Evolutionary conservation across 169 alveolate species (phyloP).

Genomic region (Plasmodium reichenowi): DNA sequence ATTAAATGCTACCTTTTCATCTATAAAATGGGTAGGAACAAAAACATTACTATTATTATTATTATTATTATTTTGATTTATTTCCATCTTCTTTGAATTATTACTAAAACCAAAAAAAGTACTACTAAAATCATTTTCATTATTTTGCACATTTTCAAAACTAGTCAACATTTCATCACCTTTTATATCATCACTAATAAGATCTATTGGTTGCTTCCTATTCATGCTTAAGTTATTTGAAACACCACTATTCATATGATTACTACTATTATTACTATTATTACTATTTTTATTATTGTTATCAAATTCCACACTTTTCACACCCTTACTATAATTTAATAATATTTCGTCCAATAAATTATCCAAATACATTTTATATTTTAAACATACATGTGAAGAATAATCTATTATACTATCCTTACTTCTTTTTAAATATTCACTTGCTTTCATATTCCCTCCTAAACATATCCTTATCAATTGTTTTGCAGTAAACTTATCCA

Average conservation of each 20-base stretch:
- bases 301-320: background rate
- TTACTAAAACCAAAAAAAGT: constrained; percentile 1
- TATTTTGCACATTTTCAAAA: background rate
- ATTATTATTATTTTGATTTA: background rate
- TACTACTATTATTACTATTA: constrained; percentile 9
- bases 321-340: constrained; percentile 26
- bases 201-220: constrained; percentile 27
- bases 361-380: constrained; percentile 74
- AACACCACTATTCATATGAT: background rate
- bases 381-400: constrained; percentile 43
- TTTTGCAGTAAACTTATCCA: constrained; percentile 92
- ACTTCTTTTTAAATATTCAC: constrained; percentile 61
- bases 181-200: constrained; percentile 46
- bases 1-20: constrained; percentile 48
- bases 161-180: constrained; percentile 6
- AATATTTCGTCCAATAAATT: constrained; percentile 64
- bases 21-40: constrained; percentile 42
- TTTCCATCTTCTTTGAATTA: background rate
- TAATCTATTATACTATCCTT: constrained; percentile 45
- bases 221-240: background rate
- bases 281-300: constrained; percentile 2
- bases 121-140: constrained; percentile 6
- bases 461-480: constrained; percentile 86
- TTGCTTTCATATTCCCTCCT: constrained; percentile 85
- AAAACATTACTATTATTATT: background rate